phyloP scores from a whole-genome alignment of 1,139 yeast species.

The Zygotorulaspora mrakii region DNA sequence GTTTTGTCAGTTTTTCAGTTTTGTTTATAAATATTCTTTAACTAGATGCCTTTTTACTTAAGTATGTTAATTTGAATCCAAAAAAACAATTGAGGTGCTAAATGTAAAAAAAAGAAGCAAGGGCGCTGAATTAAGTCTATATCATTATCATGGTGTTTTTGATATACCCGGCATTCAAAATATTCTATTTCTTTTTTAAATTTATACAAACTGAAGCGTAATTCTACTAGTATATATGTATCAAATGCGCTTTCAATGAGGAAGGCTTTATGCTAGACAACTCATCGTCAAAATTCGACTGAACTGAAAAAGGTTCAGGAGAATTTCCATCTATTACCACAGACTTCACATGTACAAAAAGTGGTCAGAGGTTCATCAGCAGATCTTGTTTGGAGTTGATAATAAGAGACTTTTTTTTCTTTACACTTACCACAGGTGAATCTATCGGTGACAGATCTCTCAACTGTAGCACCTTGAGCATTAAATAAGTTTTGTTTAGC shows the following conservation, averaged over 20 bases:
- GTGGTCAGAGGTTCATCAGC: constrained; percentile 99
- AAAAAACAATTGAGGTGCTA: too few relatives aligned
- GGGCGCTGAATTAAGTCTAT: background rate
- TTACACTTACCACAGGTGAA: constrained; percentile 98
- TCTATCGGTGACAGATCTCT: constrained; percentile 93
- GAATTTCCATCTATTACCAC: constrained; percentile 98
- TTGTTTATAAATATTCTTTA: too few relatives aligned
- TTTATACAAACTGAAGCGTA: constrained; percentile 4
- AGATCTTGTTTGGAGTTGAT: constrained; percentile 95
- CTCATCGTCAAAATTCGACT: constrained; percentile 10
- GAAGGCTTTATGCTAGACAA: constrained; percentile 3
- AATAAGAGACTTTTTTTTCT: constrained; percentile 92
- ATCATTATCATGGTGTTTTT: background rate
- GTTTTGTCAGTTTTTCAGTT: too few relatives aligned
- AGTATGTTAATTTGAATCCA: too few relatives aligned
- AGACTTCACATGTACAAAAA: constrained; percentile 93
- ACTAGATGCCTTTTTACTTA: too few relatives aligned
- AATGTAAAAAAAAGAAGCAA: background rate
- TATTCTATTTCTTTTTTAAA: background rate
- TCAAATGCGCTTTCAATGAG: background rate
- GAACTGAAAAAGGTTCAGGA: too few relatives aligned
- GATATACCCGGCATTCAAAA: too few relatives aligned
- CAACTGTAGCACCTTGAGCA: constrained; percentile 97
- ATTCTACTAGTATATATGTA: background rate
- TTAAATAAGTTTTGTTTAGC: constrained; percentile 88